Evolutionary conservation across 148 eudicot species (phyloP).

Genomic region (Rhododendron henanense): DNA sequence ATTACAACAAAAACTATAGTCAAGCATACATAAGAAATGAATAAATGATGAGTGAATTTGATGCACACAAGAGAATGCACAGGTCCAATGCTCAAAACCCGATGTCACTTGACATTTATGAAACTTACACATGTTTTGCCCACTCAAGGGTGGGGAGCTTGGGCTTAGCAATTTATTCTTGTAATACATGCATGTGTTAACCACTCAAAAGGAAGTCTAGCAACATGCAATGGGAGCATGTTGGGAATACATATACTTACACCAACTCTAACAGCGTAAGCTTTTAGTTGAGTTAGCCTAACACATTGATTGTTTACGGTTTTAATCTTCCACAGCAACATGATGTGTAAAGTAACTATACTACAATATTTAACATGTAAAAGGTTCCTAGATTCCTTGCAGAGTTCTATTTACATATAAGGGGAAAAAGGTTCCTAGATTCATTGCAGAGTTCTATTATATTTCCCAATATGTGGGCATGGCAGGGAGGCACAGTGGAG

Average conservation of each 20-base stretch:
- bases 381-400: not conserved
- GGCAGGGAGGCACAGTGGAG: not conserved
- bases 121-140: not conserved
- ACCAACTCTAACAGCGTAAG: not conserved
- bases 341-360: not conserved
- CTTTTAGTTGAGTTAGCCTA: not conserved
- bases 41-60: not conserved
- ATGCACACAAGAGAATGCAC: not conserved
- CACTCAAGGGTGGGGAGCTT: not conserved
- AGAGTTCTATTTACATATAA: not conserved
- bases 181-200: not conserved
- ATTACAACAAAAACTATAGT: constrained; percentile 9
- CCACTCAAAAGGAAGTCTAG: not conserved
- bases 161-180: not conserved
- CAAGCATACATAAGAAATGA: not conserved
- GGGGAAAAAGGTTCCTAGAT: not conserved
- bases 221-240: not conserved
- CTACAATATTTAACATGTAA: not conserved
- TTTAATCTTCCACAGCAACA: not conserved
- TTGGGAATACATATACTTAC: not conserved
- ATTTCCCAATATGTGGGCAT: not conserved
- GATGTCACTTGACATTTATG: not conserved
- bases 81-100: not conserved
- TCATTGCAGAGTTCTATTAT: not conserved
- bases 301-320: not conserved